Percentiles rank a stretch among this genome's conserved stretches.
Conservation (phyloP, 148 eudicot genomes). For the Camellia sinensis region DNA sequence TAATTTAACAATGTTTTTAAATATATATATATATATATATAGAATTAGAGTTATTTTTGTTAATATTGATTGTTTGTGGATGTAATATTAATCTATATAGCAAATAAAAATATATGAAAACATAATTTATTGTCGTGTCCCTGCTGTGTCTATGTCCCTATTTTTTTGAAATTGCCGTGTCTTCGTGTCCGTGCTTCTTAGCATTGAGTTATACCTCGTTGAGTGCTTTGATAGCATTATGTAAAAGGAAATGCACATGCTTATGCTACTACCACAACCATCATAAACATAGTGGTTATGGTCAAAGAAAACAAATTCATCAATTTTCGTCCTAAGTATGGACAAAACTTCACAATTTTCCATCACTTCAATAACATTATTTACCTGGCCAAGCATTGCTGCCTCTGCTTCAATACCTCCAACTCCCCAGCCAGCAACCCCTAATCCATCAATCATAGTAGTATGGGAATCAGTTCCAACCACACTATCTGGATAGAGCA, state of each 20-base stretch:
- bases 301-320: neutral
- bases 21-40: too few relatives aligned
- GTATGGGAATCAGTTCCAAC: slow-evolving; percentile 99
- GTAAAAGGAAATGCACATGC: neutral
- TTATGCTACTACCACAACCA: neutral
- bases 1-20: too few relatives aligned
- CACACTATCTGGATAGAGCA: slow-evolving; percentile 94
- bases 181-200: too few relatives aligned
- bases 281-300: neutral
- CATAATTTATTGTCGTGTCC: too few relatives aligned
- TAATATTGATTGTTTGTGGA: too few relatives aligned
- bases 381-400: slow-evolving; percentile 98
- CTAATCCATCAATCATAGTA: slow-evolving; percentile 96
- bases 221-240: neutral
- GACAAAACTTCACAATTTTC: neutral
- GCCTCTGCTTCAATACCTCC: slow-evolving; percentile 99
- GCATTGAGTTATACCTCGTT: neutral
- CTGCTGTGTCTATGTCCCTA: too few relatives aligned
- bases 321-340: neutral
- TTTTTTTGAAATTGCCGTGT: too few relatives aligned
- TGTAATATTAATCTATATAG: too few relatives aligned
- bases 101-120: too few relatives aligned
- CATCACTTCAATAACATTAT: neutral
- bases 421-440: slow-evolving; percentile 99
- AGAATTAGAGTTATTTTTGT: too few relatives aligned